A percentile compares a stretch with the other conserved stretches of the same genome.
Conservation (phyloP, 352 stramenopile species). For the Phytopythium cucurbitacearum region DNA sequence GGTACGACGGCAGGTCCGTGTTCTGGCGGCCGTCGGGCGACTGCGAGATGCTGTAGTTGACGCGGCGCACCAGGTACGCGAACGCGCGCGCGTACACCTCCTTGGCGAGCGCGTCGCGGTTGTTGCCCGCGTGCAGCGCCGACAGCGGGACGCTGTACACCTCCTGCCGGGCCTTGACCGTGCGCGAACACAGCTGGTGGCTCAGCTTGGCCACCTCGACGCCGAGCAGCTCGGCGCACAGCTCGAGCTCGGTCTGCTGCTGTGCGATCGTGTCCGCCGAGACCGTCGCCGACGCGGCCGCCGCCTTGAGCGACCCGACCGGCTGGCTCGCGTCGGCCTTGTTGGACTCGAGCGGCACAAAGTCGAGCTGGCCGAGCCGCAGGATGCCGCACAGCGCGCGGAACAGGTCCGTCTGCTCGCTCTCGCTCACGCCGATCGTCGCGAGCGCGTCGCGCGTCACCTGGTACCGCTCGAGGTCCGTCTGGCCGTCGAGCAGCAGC, state of each 20-base stretch:
- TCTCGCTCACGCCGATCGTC: conserved; percentile 68
- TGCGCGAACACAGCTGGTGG: conserved; percentile 76
- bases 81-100: conserved; percentile 95
- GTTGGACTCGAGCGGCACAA: conserved; percentile 70
- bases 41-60: conserved; percentile 82
- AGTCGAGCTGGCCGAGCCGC: conserved; percentile 77
- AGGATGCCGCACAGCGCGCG: conserved; percentile 70
- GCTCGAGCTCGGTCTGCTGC: conserved; percentile 58
- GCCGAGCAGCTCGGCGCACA: conserved; percentile 59
- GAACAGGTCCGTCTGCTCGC: conserved; percentile 74
- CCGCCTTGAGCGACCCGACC: conserved; percentile 35
- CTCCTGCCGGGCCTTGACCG: conserved; percentile 75
- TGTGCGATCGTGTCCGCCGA: conserved; percentile 34
- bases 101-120: conserved; percentile 93
- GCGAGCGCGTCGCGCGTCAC: conserved; percentile 74
- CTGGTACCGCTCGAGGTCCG: conserved; percentile 71
- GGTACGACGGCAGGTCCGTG: conserved; percentile 32
- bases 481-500: conserved; percentile 64
- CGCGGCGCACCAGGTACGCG: conserved; percentile 89
- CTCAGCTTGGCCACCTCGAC: conserved; percentile 58
- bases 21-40: conserved; percentile 18
- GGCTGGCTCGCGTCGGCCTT: conserved; percentile 73
- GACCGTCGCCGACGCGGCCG: conserved; percentile 6
- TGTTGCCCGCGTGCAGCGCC: conserved; percentile 69
- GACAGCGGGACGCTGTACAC: conserved; percentile 81